Evolutionary conservation across 1,284 basidiomycete species (phyloP).

Genomic region (Cryptococcus sp.): DNA sequence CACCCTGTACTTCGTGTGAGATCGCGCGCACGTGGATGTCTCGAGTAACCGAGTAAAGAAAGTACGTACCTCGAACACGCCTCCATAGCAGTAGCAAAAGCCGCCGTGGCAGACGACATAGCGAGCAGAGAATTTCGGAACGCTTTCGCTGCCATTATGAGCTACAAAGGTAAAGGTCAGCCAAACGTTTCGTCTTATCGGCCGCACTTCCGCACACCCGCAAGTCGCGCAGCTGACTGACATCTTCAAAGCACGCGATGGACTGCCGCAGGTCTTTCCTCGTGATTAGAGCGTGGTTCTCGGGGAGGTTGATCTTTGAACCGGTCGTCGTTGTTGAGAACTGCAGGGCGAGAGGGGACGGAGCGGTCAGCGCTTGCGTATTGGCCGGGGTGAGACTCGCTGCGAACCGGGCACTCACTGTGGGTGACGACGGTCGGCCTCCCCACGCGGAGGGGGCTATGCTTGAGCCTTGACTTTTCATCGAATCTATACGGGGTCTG

Average conservation of each 20-base stretch:
- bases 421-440: constrained; percentile 34
- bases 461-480: constrained; percentile 23
- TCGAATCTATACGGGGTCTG: constrained; percentile 29
- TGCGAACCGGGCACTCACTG: constrained; percentile 18
- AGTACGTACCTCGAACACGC: constrained; percentile 67
- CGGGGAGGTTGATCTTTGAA: constrained; percentile 42
- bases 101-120: constrained; percentile 79
- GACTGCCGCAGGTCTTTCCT: constrained; percentile 47
- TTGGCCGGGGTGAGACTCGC: neutral
- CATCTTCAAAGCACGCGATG: constrained; percentile 48
- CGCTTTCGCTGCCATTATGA: constrained; percentile 71
- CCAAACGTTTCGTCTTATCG: neutral
- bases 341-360: constrained; percentile 17
- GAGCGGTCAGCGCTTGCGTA: neutral
- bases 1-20: constrained; percentile 22
- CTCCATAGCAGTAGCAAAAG: constrained; percentile 81
- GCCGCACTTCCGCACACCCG: too few species aligned
- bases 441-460: constrained; percentile 25
- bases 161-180: constrained; percentile 49
- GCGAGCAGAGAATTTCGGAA: constrained; percentile 79
- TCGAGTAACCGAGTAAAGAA: neutral
- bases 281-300: constrained; percentile 43
- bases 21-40: neutral
- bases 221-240: constrained; percentile 11
- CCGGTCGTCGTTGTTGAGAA: constrained; percentile 49